Evolutionary conservation across 306 rosid species (phyloP), one percentile per base, ranked within the genome.

Genomic region (Oemleria cerasiformis): DNA sequence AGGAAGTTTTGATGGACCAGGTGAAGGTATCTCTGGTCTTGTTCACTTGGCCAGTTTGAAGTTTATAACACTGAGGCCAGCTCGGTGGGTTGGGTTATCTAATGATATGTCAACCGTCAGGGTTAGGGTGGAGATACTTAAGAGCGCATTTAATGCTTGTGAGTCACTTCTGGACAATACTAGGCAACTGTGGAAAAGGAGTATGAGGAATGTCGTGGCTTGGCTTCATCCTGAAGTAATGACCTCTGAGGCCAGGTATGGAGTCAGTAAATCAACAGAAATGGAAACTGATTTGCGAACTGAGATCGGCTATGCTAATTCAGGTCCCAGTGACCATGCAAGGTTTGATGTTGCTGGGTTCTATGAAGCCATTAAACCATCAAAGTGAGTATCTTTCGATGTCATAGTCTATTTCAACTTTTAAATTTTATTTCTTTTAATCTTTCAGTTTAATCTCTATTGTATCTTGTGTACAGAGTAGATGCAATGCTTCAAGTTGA

Each of bases 301-400:
- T 21, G 88, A 77, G 73, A 74, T 2, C 54, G 83, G 48, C 70
- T 86, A 83, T 25, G 84, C 57, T n/a, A 67, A 64, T 63, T 53
- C 70, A 62, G 16, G 57, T 62, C 48, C 70, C 59, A 69, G 64
- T 77, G 84, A 74, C 72, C 72, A 63, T 73, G 68, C 77, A 42
- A 91, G 84, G 68, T 86, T 94, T 61, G 91, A 94, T 80, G 89
- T 85, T 64, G 85, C 89, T 25, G 84, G 83, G 60, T 94, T 94
- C 74, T 94, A 91, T 82, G 96, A 94, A 80, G 97, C 94, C 83
- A 91, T 91, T 66, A 91, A 84, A 73, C 97, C 96, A 49, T 87
- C 98, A 77, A 94, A 89, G 99, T 94, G 77, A 86, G 99, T 83
- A 13, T 70, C 50, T 72, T 73, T 65, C 70, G 72, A 21, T 70